Percentiles rank a stretch among this genome's conserved stretches.
phyloP scores from a whole-genome alignment of 1,139 yeast species.

The Hemisphaericaspora xylofermentans region DNA sequence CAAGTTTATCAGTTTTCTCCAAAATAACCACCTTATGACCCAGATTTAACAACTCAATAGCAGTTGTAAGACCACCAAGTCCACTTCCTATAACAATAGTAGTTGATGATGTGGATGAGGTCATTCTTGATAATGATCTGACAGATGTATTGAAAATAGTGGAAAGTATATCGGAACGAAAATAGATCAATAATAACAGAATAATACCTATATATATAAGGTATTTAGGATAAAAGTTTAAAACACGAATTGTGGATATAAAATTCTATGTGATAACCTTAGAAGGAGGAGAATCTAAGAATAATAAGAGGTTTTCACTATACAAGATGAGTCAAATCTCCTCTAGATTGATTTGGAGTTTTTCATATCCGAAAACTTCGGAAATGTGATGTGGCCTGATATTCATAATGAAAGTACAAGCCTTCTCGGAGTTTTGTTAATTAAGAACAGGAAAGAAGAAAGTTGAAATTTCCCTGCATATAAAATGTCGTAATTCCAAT shows the following conservation, averaged over 20 bases:
- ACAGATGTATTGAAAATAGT: neutral
- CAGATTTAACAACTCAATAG: conserved; percentile 23
- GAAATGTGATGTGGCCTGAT: too few relatives aligned
- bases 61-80: conserved; percentile 36
- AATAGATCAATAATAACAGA: conserved; percentile 3
- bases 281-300: neutral
- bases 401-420: too few relatives aligned
- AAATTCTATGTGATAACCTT: neutral
- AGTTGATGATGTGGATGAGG: neutral
- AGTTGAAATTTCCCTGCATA: too few relatives aligned
- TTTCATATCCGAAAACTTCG: too few relatives aligned
- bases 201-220: conserved; percentile 10
- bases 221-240: conserved; percentile 6
- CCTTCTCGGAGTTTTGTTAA: too few relatives aligned
- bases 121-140: neutral
- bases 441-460: too few relatives aligned
- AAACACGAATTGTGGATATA: conserved; percentile 7
- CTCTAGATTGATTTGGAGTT: too few relatives aligned
- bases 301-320: neutral
- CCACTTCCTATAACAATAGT: conserved; percentile 36
- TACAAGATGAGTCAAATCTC: neutral
- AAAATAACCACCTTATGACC: conserved; percentile 29
- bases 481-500: too few relatives aligned
- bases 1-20: conserved; percentile 31
- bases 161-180: conserved; percentile 1